Evolutionary conservation across 2,329 filamentous ascomycete species (phyloP).

Genomic region (Trichoderma simmonsii): DNA sequence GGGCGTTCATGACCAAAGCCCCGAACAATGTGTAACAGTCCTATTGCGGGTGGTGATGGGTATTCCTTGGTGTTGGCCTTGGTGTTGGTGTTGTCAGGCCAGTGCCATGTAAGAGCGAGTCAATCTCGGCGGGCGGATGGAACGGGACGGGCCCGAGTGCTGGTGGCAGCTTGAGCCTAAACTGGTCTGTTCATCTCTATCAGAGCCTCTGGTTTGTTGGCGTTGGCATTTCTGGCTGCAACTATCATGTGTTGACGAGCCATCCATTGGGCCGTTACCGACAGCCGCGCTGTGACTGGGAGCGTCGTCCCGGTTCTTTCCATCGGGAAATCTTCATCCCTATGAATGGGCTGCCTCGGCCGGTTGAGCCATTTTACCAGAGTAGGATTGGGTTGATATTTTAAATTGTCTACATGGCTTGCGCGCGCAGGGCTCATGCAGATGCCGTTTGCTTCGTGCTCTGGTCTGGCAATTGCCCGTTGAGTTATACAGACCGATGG

Average conservation of each 20-base stretch:
- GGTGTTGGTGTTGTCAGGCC: neutral
- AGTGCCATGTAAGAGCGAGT: neutral
- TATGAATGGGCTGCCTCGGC: neutral
- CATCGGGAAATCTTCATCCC: neutral
- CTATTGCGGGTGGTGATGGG: neutral
- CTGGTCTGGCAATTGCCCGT: neutral
- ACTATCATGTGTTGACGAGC: neutral
- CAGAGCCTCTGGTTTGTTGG: neutral
- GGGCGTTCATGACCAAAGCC: neutral
- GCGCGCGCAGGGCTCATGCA: constrained; percentile 6
- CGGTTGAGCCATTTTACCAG: constrained; percentile 16
- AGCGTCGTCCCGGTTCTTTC: constrained; percentile 3
- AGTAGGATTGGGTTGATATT: neutral
- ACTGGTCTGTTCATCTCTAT: neutral
- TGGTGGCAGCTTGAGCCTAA: neutral
- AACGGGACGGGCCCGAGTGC: constrained; percentile 18
- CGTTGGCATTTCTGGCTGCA: neutral
- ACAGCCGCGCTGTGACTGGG: neutral
- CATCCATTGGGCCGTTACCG: constrained; percentile 13
- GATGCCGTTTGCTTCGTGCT: neutral
- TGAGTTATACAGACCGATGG: neutral
- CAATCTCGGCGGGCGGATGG: constrained; percentile 18
- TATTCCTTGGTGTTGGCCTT: neutral
- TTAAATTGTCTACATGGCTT: constrained; percentile 11
- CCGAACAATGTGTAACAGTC: neutral